A percentile compares a stretch with the other conserved stretches of the same genome.
These are phyloP conservation scores for Trypanosoma platydactyli DNA, from an alignment of 208 protist genomes.

Conservation along the genomic window DNA sequence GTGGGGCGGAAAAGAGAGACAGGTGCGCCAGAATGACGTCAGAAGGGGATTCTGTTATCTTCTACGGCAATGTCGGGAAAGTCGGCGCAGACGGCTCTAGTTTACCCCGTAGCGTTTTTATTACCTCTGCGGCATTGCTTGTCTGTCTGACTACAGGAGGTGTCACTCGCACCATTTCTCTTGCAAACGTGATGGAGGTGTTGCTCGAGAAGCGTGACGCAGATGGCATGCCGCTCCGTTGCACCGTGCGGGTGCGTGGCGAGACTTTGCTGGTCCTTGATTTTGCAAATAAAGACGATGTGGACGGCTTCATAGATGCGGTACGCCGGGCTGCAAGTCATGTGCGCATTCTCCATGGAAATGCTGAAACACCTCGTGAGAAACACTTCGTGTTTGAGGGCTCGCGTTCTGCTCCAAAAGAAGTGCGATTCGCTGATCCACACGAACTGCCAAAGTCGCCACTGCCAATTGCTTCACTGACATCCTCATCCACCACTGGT, in stretches of 20 bases:
- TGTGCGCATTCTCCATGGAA: neutral
- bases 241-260: constrained; percentile 11
- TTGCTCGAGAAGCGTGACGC: neutral
- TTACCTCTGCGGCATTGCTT: constrained; percentile 38
- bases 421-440: constrained; percentile 14
- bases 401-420: neutral
- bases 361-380: neutral
- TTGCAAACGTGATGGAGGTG: constrained; percentile 20
- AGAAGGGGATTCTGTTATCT: constrained; percentile 20
- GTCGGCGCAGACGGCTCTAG: constrained; percentile 49
- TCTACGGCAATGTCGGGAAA: constrained; percentile 37
- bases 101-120: constrained; percentile 36
- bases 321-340: constrained; percentile 4
- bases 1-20: neutral
- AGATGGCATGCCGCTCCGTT: neutral
- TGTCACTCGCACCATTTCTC: constrained; percentile 44
- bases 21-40: neutral
- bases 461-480: neutral
- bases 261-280: neutral
- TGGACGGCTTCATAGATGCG: constrained; percentile 7
- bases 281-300: constrained; percentile 11
- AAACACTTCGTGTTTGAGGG: neutral
- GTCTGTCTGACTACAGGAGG: constrained; percentile 47
- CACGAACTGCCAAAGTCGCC: neutral
- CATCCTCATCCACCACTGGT: neutral